phyloP scores from a whole-genome alignment of 2,329 filamentous ascomycete genomes.

The Exophiala sideris region DNA sequence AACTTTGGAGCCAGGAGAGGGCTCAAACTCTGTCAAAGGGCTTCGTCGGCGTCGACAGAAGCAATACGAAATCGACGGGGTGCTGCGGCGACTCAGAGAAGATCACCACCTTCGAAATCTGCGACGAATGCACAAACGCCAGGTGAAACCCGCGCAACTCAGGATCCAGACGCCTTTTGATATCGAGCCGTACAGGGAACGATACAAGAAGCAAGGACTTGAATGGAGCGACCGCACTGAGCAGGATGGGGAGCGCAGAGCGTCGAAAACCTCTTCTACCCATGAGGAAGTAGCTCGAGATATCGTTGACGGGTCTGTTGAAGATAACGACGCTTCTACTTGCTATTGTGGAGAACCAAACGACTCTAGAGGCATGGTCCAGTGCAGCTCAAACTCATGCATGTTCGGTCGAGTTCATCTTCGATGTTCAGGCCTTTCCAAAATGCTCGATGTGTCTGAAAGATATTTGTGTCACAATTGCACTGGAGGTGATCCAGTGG shows the following conservation, averaged over 20 bases:
- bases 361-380: slow-evolving; percentile 8
- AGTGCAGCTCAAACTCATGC: slow-evolving; percentile 17
- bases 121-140: not conserved
- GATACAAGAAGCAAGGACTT: slow-evolving; percentile 25
- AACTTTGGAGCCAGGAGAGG: slow-evolving; percentile 4
- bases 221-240: slow-evolving; percentile 4
- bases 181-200: slow-evolving; percentile 7
- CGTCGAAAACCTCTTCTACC: not conserved
- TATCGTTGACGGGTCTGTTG: not conserved
- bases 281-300: not conserved
- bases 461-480: slow-evolving; percentile 19
- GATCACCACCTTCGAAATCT: not conserved
- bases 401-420: slow-evolving; percentile 21
- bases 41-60: slow-evolving; percentile 15
- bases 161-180: not conserved
- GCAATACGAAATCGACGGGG: slow-evolving; percentile 14
- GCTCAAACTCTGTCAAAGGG: slow-evolving; percentile 9
- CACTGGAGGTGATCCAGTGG: not conserved
- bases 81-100: not conserved
- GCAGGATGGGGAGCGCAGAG: not conserved
- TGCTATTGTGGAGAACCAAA: slow-evolving; percentile 17
- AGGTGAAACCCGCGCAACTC: not conserved
- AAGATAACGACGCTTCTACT: not conserved
- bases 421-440: slow-evolving; percentile 16
- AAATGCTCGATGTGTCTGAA: slow-evolving; percentile 8